Evolutionary conservation across 148 eudicot species (phyloP).

Genomic region (Vaccinium darrowii): DNA sequence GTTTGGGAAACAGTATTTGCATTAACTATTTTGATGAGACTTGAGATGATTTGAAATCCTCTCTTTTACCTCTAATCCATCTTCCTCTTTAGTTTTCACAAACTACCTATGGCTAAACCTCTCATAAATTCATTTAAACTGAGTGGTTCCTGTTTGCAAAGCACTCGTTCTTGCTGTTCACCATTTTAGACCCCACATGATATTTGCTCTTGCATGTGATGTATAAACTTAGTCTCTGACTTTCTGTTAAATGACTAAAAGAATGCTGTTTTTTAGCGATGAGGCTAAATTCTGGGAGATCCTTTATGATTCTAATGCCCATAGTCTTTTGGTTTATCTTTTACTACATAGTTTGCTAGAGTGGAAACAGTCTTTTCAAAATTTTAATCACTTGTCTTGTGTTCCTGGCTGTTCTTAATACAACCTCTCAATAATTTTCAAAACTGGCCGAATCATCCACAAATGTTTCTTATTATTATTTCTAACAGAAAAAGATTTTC

Average conservation of each 20-base stretch:
- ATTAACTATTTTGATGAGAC: no score
- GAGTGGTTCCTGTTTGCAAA: neutral
- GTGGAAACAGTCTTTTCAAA: neutral
- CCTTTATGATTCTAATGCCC: neutral
- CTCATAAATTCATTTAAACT: no score
- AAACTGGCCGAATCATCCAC: neutral
- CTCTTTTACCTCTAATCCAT: no score
- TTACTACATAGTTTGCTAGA: neutral
- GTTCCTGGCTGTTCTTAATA: neutral
- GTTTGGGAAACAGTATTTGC: no score
- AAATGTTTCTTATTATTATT: neutral
- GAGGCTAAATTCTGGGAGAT: slow-evolving; percentile 6
- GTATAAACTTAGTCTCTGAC: neutral
- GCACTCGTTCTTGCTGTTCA: neutral
- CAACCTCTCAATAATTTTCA: neutral
- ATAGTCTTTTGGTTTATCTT: neutral
- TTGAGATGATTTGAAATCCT: no score
- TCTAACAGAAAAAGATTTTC: neutral
- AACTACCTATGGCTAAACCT: no score
- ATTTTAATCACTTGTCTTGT: neutral
- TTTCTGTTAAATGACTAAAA: neutral
- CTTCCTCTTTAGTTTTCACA: no score
- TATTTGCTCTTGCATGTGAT: neutral
- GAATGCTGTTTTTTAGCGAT: neutral
- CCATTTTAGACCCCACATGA: neutral